Evolutionary conservation across 257 asterid genomes (phyloP).

Genomic region (Schizonepeta tenuifolia): DNA sequence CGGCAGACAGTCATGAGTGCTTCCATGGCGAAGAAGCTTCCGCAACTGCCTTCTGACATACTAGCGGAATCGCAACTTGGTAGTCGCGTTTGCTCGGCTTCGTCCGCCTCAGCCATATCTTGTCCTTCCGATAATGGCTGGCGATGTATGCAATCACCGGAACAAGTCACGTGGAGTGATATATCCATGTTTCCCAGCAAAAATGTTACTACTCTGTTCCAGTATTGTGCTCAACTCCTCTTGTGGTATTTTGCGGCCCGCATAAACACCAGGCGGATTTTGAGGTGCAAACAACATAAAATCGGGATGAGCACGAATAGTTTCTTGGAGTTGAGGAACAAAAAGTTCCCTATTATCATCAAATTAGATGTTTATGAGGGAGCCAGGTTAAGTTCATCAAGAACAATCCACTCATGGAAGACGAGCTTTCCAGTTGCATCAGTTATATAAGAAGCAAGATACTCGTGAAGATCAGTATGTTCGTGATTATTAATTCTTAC

Average conservation of each 20-base stretch:
- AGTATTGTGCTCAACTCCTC: slow-evolving; percentile 83
- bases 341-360: slow-evolving; percentile 96
- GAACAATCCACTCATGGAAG: slow-evolving; percentile 95
- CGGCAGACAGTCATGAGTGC: slow-evolving; percentile 94
- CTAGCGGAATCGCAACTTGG: slow-evolving; percentile 87
- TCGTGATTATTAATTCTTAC: slow-evolving; percentile 94
- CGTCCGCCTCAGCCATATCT: slow-evolving; percentile 94
- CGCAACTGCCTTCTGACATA: slow-evolving; percentile 85
- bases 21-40: slow-evolving; percentile 84
- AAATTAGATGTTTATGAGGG: too few relatives aligned
- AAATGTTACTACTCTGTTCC: slow-evolving; percentile 71
- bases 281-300: slow-evolving; percentile 98
- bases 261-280: slow-evolving; percentile 91
- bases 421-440: slow-evolving; percentile 86
- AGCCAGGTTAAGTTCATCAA: slow-evolving; percentile 96
- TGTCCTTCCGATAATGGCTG: slow-evolving; percentile 88
- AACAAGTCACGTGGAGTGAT: slow-evolving; percentile 97
- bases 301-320: slow-evolving; percentile 76
- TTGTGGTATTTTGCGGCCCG: slow-evolving; percentile 95
- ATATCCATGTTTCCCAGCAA: slow-evolving; percentile 99
- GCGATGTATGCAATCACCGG: slow-evolving; percentile 89
- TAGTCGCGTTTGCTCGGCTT: slow-evolving; percentile 90
- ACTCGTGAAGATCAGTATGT: slow-evolving; percentile 97
- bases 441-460: slow-evolving; percentile 88
- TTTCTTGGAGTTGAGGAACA: slow-evolving; percentile 86